Base-by-base conservation (phyloP, 1,139 yeast species). In the Hansenula lynferdii region DNA sequence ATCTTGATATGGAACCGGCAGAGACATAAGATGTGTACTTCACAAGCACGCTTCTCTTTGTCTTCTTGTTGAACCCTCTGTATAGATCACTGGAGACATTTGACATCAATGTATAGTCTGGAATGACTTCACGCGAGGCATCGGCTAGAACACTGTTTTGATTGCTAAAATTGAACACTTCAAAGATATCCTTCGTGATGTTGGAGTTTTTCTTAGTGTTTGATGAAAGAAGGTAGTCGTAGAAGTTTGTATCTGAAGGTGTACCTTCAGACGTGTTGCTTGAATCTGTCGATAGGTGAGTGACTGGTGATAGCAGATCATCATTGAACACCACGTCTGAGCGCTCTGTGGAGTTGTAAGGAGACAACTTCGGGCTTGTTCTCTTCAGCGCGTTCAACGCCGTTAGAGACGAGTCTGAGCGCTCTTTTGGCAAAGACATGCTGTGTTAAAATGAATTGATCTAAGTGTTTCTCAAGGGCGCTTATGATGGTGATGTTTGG, bases 61-160 rank as follows among this genome's bases (percentile, higher is more conserved):
- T 36, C 8, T 25, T 17, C 16, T 39, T 32, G 23, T 39, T 41
- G 38, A 48, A 48, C 7, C 50, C 52, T 35, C 49, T 38, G 31
- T 41, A 48, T 8, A 47, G 31, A 20, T 47, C 50, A 23, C 42
- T 45, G 7, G 50, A 43, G 21, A 48, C 39, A 28, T 41, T 43
- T n/a, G 52, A 47, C 7, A 47, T 37, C 7, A 48, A 23, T 1
- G 40, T 42, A 24, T 42, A 48, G 1, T 45, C 48, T 2, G 52
- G 52, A 2, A 48, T 33, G 5, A 38, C 43, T 5, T 39, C 41
- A 14, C 41, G 32, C 18, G 44, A 23, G 1, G 38, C 20, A 11
- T 42, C 45, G 1, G 43, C 26, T 22, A 46, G 28, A 4, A 30
- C 36, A 6, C 25, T 24, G 19, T 28, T 36, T 12, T 41, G 41